Evolutionary conservation across 495 filamentous ascomycete species (phyloP), one percentile per base, ranked within the genome.

Genomic region (Penicillium malachiteum): DNA sequence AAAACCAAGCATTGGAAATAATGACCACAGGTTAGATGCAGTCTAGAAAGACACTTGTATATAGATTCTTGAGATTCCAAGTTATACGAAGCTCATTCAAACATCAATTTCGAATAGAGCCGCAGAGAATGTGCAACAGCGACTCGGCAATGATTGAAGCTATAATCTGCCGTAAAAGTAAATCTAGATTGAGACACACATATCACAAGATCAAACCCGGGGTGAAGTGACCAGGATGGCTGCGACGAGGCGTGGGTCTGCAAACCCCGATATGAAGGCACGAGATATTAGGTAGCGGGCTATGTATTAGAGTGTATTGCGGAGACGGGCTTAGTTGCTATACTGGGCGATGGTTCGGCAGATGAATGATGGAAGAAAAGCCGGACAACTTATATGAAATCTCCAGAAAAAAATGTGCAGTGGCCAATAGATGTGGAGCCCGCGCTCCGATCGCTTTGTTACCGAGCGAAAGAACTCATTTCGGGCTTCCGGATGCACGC

Each of bases 331-430:
- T 21, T 14, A 42, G 16, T 55, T 14, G 31, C 40, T 18, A 3
- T 16, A 8, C 13, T 31, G 26, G 38, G 42, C 16, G 48, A 41
- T 21, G 33, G 18, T 37, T 62, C 59, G 59, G 59, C 59, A 62
- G 52, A 62, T 62, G 44, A 16, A 35, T n/a, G 35, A 12, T 17
- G 6, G 41, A 35, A 9, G 46, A 62, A 62, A 31, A 62, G 59
- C 59, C 59, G 58, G 47, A 34, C 12, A 43, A 21, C 13, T 11
- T 21, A 7, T 21, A 30, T 47, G 40, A 26, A 34, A 52, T 53
- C 51, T 38, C 52, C 51, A 52, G 48, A 44, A 49, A 43, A 59
- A 48, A 49, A 55, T 18, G 21, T 33, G n/a, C 14, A 31, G 12
- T n/a, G 35, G 50, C 57, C 43, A 56, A 52, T 54, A 21, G 18